Percentiles rank a stretch among this genome's conserved stretches.
Conservation (phyloP, 1,284 basidiomycete species). For the Rhodotorula sp. region DNA sequence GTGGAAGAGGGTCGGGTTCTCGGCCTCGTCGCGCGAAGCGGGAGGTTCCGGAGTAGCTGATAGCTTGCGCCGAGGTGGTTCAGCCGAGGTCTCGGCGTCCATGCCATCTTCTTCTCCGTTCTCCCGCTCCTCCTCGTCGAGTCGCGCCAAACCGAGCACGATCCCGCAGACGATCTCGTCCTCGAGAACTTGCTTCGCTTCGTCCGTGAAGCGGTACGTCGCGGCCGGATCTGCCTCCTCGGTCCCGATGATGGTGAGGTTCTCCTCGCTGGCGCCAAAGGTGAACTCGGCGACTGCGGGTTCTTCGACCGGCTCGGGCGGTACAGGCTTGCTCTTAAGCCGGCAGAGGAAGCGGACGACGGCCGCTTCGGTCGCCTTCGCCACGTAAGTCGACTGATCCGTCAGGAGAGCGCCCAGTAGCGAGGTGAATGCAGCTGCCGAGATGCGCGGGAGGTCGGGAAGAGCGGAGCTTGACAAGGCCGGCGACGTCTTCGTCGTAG, state of each 20-base stretch:
- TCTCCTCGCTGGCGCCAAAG: neutral
- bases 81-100: neutral
- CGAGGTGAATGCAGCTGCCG: slow-evolving; percentile 84
- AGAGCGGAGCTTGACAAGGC: slow-evolving; percentile 29
- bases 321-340: slow-evolving; percentile 29
- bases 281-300: slow-evolving; percentile 7
- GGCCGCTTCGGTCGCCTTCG: slow-evolving; percentile 30
- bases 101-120: neutral
- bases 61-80: neutral
- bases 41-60: neutral
- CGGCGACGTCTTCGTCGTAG: slow-evolving; percentile 33
- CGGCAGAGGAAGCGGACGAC: slow-evolving; percentile 40
- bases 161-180: slow-evolving; percentile 77
- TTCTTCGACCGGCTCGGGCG: slow-evolving; percentile 1
- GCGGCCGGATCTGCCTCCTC: slow-evolving; percentile 39
- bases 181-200: slow-evolving; percentile 61
- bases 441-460: slow-evolving; percentile 57
- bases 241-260: neutral
- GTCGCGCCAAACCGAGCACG: slow-evolving; percentile 78
- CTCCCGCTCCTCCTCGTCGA: slow-evolving; percentile 56
- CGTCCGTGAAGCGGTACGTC: slow-evolving; percentile 20
- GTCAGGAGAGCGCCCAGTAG: slow-evolving; percentile 78
- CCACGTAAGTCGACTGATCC: slow-evolving; percentile 34
- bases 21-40: neutral
- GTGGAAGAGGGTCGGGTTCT: slow-evolving; percentile 19